A percentile compares a stretch with the other conserved stretches of the same genome.
Conservation (phyloP, 257 asterid genomes). For the Nicotiana noctiflora region DNA sequence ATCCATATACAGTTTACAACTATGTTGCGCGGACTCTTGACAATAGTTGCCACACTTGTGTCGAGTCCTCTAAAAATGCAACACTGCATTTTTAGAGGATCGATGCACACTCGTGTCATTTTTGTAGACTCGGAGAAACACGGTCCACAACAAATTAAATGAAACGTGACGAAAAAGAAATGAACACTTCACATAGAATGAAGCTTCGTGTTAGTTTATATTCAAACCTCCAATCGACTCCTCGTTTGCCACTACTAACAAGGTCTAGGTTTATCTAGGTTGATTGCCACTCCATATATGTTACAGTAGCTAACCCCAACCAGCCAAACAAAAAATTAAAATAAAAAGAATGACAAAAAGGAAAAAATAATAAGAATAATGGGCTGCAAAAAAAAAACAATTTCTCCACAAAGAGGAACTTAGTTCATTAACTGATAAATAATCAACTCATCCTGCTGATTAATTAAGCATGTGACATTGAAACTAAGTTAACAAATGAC, state of each 20-base stretch:
- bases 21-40: too few relatives aligned
- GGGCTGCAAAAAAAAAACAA: neutral
- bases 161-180: slow-evolving; percentile 2
- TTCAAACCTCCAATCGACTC: neutral
- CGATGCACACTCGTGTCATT: too few relatives aligned
- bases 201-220: neutral
- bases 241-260: neutral
- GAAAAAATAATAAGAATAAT: neutral
- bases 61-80: too few relatives aligned
- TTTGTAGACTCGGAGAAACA: too few relatives aligned
- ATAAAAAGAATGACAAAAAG: neutral
- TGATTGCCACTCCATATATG: too few relatives aligned
- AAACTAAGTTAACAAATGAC: neutral
- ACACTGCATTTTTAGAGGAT: too few relatives aligned
- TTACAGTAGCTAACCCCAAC: neutral
- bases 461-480: neutral
- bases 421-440: neutral
- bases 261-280: neutral
- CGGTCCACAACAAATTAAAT: neutral
- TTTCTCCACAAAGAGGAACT: neutral
- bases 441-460: neutral
- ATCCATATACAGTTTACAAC: slow-evolving; percentile 6
- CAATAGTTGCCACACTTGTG: too few relatives aligned
- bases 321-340: neutral
- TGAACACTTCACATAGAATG: neutral